Evolutionary conservation across 208 protist species (phyloP), one percentile per base, ranked within the genome.

Genomic region (Blastocrithidia nonstop): DNA sequence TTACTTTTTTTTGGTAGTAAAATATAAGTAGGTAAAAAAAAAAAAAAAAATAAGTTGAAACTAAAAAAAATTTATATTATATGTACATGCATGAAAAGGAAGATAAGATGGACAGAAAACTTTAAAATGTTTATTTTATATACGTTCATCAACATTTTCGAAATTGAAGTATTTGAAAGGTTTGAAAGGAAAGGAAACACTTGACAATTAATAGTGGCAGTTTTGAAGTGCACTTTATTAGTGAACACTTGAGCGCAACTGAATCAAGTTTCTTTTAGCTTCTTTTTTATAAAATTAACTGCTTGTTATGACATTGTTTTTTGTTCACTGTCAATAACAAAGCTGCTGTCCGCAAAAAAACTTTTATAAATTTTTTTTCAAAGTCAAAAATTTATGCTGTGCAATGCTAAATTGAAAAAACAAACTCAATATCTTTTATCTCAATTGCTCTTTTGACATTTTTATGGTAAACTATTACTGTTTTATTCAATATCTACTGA

Each of bases 361-460:
- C n/a, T n/a, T n/a, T n/a, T n/a, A n/a, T n/a, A n/a, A n/a, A n/a
- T n/a, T n/a, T n/a, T n/a, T n/a, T n/a, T n/a, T n/a, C n/a, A n/a
- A n/a, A n/a, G n/a, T n/a, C n/a, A n/a, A n/a, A n/a, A n/a, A n/a
- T n/a, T n/a, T n/a, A n/a, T n/a, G n/a, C n/a, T n/a, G n/a, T n/a
- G n/a, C n/a, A n/a, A n/a, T n/a, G n/a, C n/a, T n/a, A n/a, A n/a
- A n/a, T n/a, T n/a, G n/a, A n/a, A n/a, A n/a, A n/a, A n/a, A n/a
- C n/a, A n/a, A n/a, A n/a, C n/a, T n/a, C n/a, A n/a, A n/a, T n/a
- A n/a, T n/a, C n/a, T n/a, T n/a, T n/a, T n/a, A n/a, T n/a, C n/a
- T n/a, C n/a, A n/a, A n/a, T n/a, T n/a, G n/a, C n/a, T n/a, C n/a
- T 31, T 15, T 41, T 47, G 37, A 43, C 25, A 23, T 40, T 20